Percentiles rank a stretch among this genome's conserved stretches.
Evolutionary conservation across 139 green algal species (phyloP).

Genomic region (Pseudopediastrum boryanum): DNA sequence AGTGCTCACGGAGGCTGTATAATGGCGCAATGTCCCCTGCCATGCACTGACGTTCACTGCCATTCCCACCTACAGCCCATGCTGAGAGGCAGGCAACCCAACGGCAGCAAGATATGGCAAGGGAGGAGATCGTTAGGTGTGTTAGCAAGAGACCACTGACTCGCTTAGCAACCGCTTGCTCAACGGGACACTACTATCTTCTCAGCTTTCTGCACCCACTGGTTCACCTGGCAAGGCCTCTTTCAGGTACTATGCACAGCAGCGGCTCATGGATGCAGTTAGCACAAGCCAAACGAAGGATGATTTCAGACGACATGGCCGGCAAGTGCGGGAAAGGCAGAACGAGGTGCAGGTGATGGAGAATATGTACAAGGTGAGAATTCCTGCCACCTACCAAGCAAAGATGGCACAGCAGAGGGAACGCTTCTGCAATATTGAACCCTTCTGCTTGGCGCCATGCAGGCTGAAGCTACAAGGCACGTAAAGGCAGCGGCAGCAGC

Average conservation of each 20-base stretch:
- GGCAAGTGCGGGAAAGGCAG: conserved; percentile 52
- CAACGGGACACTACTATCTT: no score
- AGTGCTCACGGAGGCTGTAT: background rate
- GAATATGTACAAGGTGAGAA: conserved; percentile 60
- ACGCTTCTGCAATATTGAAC: no score
- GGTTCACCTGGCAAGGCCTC: background rate
- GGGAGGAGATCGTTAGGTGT: conserved; percentile 48
- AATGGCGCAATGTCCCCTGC: background rate
- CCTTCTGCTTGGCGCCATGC: no score
- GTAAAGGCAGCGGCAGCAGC: conserved; percentile 7
- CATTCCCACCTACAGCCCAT: conserved; percentile 40
- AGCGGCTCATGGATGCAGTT: conserved; percentile 44
- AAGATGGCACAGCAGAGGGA: no score
- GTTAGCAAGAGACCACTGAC: no score
- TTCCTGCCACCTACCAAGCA: no score
- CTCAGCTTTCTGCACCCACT: background rate
- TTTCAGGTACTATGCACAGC: conserved; percentile 62
- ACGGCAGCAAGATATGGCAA: conserved; percentile 41
- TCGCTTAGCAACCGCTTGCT: no score
- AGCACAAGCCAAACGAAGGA: conserved; percentile 48
- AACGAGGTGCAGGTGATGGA: conserved; percentile 59
- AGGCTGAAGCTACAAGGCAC: conserved; percentile 27
- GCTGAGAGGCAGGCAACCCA: conserved; percentile 53
- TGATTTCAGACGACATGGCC: conserved; percentile 52
- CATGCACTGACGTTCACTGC: background rate